Evolutionary conservation across 2,329 filamentous ascomycete genomes (phyloP).

Genomic region (Aspergillus costaricaensis): DNA sequence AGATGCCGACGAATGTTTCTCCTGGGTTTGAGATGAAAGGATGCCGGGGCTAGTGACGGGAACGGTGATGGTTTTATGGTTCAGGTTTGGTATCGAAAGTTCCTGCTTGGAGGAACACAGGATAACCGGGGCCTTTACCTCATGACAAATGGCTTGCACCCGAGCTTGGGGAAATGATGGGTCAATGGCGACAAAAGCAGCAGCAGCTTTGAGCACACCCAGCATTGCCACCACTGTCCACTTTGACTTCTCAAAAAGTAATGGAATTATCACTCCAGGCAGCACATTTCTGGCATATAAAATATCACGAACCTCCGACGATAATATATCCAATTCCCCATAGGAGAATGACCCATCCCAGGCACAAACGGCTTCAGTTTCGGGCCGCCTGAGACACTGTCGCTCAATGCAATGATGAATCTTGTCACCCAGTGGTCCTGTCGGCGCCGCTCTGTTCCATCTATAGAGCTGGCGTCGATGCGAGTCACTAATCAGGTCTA

Average conservation of each 20-base stretch:
- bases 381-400: too few species aligned
- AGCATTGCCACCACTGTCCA: slow-evolving; percentile 15
- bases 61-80: background rate
- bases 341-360: background rate
- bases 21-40: background rate
- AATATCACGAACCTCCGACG: background rate
- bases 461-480: too few species aligned
- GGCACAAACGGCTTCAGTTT: background rate
- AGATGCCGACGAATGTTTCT: background rate
- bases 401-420: too few species aligned
- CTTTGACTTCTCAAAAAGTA: slow-evolving; percentile 7
- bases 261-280: background rate
- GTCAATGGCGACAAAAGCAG: slow-evolving; percentile 32
- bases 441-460: too few species aligned
- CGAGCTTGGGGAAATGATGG: slow-evolving; percentile 34
- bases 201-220: slow-evolving; percentile 28
- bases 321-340: background rate
- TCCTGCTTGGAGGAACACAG: slow-evolving; percentile 14
- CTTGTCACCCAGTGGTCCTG: too few species aligned
- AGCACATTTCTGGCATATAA: background rate
- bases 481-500: too few species aligned
- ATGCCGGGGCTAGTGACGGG: background rate
- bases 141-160: slow-evolving; percentile 29
- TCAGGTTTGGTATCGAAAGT: background rate
- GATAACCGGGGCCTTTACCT: slow-evolving; percentile 17